Base-by-base conservation (phyloP, 805 yeast species). In the Candida xiaguanensis region DNA sequence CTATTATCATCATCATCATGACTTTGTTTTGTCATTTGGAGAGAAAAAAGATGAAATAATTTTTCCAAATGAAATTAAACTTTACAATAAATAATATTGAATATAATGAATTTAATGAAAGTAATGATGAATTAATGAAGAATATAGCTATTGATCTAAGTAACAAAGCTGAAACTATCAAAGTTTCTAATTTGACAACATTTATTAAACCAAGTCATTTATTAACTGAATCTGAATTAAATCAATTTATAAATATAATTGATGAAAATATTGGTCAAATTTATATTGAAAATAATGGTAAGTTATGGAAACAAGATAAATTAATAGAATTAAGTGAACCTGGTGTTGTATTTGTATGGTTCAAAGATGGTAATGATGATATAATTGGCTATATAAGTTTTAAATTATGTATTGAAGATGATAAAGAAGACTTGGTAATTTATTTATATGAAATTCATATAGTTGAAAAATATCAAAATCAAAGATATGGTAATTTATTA, bases 361-460 rank as follows among this genome's bases (percentile, higher is more conserved):
- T 72, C 26, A 36, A 38, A 15, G 39, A 36, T 4, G 38, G 41
- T 2, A 40, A 34, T 2, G 30, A 46, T 5, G 42, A 43, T n/a
- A 27, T 69, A 1, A 52, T 57, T 1, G 78, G 70, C 1, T 77
- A 78, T 44, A 31, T 75, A 9, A 74, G 82, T 1, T 51, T 75
- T 38, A 65, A 67, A 45, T 38, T 72, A n/a, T 69, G 74, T 0
- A 24, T 45, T 7, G 78, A 75, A 36, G 58, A 61, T 20, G 67
- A 55, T 8, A n/a, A n/a, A n/a, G 45, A 48, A 4, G 53, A 62
- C 8, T 19, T 41, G 35, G 71, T 70, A 12, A 40, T 79, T 7
- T 80, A 78, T 46, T 58, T 80, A 8, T 80, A 76, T 46, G 85
- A 80, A 50, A 72, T 80, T 26, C 85, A 80, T 39, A 54, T 79